These are phyloP conservation scores for Plantago lanceolata DNA, from an alignment of 305 asterid genomes.

Conservation along the genomic window DNA sequence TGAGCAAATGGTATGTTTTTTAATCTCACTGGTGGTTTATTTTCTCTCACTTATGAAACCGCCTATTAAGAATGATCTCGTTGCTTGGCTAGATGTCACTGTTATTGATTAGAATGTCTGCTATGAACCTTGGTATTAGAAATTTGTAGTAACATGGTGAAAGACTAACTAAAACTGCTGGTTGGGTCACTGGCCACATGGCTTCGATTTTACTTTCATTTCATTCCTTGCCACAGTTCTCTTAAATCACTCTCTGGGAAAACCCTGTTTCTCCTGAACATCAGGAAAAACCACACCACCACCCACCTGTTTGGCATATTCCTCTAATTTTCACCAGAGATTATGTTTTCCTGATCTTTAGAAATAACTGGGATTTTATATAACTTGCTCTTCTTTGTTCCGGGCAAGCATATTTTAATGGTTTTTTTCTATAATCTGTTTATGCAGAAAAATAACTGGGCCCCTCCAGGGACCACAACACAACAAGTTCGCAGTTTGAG, in stretches of 20 bases:
- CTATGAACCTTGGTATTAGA: background rate
- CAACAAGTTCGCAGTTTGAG: constrained; percentile 92
- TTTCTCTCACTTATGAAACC: constrained; percentile 7
- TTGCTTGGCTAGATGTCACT: background rate
- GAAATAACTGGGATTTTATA: no score
- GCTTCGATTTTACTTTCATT: background rate
- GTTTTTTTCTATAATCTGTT: constrained; percentile 27
- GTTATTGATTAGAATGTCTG: background rate
- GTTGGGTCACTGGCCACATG: background rate
- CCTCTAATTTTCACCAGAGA: background rate
- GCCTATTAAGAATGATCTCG: no score
- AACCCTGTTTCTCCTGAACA: background rate
- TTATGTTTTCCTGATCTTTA: background rate
- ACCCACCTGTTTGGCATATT: background rate
- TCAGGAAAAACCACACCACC: background rate
- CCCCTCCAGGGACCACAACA: constrained; percentile 49
- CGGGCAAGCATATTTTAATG: constrained; percentile 10
- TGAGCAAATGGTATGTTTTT: constrained; percentile 68
- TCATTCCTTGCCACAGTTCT: background rate
- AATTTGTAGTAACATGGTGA: background rate
- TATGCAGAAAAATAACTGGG: constrained; percentile 69
- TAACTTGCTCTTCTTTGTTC: no score
- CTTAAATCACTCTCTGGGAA: constrained; percentile 2
- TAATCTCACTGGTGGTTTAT: constrained; percentile 22
- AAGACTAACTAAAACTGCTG: no score